A percentile compares a stretch with the other conserved stretches of the same genome.
Conservation (phyloP, 345 rosid species). For the Mallotus nudiflorus region DNA sequence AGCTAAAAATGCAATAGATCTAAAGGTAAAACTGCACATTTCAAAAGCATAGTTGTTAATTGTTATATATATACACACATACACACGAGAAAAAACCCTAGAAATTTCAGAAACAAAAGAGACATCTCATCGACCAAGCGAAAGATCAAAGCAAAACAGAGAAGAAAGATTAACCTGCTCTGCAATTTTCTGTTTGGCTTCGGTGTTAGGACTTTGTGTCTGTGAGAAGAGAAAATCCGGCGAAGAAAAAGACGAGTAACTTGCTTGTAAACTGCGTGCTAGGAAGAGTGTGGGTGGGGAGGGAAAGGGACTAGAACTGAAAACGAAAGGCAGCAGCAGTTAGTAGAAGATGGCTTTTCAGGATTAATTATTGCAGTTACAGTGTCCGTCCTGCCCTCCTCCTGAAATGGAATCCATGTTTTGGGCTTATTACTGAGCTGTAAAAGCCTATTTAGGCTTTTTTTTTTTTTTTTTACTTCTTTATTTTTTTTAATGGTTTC, state of each 20-base stretch:
- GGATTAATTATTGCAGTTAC: not conserved
- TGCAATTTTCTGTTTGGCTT: not conserved
- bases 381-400: no score
- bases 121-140: not conserved
- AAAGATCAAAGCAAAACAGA: not conserved
- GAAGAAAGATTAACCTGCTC: not conserved
- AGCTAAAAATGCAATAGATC: conserved; percentile 5
- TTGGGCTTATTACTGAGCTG: no score
- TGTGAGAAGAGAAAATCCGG: no score
- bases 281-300: not conserved
- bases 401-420: no score
- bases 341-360: not conserved
- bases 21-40: not conserved
- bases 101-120: not conserved
- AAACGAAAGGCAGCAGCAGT: not conserved
- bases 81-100: not conserved
- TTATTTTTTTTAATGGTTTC: no score
- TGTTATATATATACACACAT: no score
- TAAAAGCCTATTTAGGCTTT: no score
- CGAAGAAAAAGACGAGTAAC: no score
- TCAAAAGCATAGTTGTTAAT: not conserved
- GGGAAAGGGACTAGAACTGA: not conserved
- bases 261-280: no score
- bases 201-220: no score
- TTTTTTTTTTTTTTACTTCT: no score